Percentiles rank a stretch among this genome's conserved stretches.
Conservation (phyloP, 2,329 filamentous ascomycete species). For the Sodiomyces alkalinus region DNA sequence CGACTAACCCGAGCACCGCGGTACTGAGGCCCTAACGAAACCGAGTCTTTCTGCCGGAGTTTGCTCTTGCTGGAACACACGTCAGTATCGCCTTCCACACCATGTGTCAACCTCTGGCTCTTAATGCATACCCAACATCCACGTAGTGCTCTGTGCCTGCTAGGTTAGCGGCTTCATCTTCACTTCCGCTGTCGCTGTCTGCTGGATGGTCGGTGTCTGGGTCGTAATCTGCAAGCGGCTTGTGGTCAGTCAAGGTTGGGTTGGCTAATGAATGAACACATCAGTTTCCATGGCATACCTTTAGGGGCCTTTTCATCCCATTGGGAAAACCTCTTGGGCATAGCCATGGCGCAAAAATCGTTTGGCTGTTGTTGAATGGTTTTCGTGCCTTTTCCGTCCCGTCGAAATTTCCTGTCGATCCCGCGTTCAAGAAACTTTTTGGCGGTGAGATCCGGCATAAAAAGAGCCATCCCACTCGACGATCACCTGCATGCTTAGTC, state of each 20-base stretch:
- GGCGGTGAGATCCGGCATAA: conserved; percentile 8
- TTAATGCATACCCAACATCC: conserved; percentile 45
- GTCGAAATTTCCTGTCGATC: neutral
- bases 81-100: no score
- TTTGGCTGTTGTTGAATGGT: conserved; percentile 1
- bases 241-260: conserved; percentile 1
- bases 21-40: conserved; percentile 65
- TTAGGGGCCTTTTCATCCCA: conserved; percentile 8
- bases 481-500: no score
- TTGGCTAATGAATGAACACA: neutral
- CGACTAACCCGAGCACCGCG: conserved; percentile 62
- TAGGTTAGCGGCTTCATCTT: conserved; percentile 32
- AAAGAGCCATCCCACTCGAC: no score
- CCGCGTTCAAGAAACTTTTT: no score
- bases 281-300: conserved; percentile 1
- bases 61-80: conserved; percentile 56
- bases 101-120: neutral
- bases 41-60: conserved; percentile 55
- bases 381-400: no score
- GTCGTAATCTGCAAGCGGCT: conserved; percentile 8
- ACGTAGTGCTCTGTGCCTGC: conserved; percentile 78
- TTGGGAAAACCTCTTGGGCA: conserved; percentile 3
- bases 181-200: conserved; percentile 25
- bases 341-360: conserved; percentile 1
- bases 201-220: conserved; percentile 20